phyloP scores from a whole-genome alignment of 2,329 filamentous ascomycete genomes.

The Peltaster fructicola region DNA sequence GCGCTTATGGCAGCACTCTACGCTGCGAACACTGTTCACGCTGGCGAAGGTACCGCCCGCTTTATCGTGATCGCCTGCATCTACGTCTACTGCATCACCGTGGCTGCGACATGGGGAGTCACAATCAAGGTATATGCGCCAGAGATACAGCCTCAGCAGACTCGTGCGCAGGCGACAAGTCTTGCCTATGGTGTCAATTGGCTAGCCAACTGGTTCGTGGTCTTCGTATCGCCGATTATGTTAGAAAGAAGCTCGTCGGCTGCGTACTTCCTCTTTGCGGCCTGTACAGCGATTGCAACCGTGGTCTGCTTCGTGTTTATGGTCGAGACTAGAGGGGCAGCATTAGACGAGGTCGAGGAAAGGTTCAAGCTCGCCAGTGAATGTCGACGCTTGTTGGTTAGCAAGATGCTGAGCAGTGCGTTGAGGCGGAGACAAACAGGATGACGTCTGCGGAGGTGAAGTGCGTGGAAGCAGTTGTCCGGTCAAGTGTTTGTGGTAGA shows the following conservation, averaged over 20 bases:
- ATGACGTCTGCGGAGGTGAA: no score
- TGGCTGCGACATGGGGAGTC: constrained; percentile 35
- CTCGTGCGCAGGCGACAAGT: constrained; percentile 35
- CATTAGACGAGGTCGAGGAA: no score
- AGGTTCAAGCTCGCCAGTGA: no score
- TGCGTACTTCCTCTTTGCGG: constrained; percentile 20
- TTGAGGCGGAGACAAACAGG: no score
- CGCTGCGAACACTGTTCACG: constrained; percentile 26
- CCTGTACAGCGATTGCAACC: no score
- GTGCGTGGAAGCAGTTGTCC: no score
- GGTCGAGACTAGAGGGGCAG: no score
- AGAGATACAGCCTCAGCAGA: constrained; percentile 39
- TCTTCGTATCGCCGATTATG: constrained; percentile 31
- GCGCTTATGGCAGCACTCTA: constrained; percentile 37
- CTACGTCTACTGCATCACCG: constrained; percentile 31
- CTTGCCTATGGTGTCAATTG: constrained; percentile 36
- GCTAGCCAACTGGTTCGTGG: constrained; percentile 20
- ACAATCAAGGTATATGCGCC: constrained; percentile 37
- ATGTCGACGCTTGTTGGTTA: no score
- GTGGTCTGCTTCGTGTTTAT: no score
- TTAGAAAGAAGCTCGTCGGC: constrained; percentile 22
- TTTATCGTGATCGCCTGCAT: constrained; percentile 34
- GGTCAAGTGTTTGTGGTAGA: no score
- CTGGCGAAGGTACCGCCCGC: constrained; percentile 19
- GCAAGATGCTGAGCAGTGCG: no score